phyloP scores from a whole-genome alignment of 2,329 filamentous ascomycete genomes.

The Stemphylium beticola region DNA sequence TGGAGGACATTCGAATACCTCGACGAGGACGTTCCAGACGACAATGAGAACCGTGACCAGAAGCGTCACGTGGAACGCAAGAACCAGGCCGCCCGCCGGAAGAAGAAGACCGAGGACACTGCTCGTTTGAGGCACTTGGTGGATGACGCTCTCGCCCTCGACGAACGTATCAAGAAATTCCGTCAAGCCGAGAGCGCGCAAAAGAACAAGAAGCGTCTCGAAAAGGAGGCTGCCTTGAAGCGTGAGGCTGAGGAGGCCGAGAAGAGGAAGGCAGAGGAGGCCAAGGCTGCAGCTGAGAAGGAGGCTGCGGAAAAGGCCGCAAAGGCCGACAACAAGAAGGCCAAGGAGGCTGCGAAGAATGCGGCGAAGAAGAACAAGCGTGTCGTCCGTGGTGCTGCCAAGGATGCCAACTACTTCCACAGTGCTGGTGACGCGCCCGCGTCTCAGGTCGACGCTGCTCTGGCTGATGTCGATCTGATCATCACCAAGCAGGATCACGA shows the following conservation, averaged over 20 bases:
- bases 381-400: constrained; percentile 89
- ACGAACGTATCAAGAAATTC: constrained; percentile 98
- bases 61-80: constrained; percentile 98
- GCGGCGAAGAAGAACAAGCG: constrained; percentile 99
- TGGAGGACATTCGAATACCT: constrained; percentile 98
- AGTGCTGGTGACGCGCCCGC: constrained; percentile 71
- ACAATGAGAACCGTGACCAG: constrained; percentile 98
- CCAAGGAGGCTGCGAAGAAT: constrained; percentile 98
- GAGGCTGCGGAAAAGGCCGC: constrained; percentile 86
- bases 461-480: constrained; percentile 84
- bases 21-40: constrained; percentile 97
- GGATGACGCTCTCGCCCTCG: constrained; percentile 80
- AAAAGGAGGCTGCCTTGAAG: constrained; percentile 91
- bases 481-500: constrained; percentile 89
- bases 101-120: constrained; percentile 99
- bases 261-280: constrained; percentile 83
- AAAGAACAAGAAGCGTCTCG: constrained; percentile 94
- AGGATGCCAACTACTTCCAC: constrained; percentile 97
- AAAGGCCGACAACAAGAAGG: constrained; percentile 87
- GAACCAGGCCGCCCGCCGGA: constrained; percentile 96
- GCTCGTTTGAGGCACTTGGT: constrained; percentile 87
- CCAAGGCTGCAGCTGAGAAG: constrained; percentile 77
- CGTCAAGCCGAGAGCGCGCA: constrained; percentile 85
- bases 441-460: constrained; percentile 78
- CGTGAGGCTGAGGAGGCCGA: constrained; percentile 83